Conservation (phyloP, 139 green algal genomes). For the Penium margaritaceum region DNA sequence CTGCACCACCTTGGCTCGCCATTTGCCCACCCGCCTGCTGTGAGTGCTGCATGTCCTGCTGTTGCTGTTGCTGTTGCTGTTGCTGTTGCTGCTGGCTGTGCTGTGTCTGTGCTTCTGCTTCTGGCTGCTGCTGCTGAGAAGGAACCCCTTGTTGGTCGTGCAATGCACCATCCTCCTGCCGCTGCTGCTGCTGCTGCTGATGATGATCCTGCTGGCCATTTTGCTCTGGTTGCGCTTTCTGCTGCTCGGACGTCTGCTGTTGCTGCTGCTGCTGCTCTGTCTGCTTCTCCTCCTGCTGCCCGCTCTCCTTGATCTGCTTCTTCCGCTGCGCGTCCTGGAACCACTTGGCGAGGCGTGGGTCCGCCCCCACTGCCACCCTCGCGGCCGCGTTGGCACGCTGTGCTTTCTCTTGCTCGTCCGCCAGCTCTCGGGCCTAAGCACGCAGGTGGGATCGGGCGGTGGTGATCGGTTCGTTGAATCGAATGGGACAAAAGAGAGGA, state of each 20-base stretch:
- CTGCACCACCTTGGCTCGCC: too few relatives aligned
- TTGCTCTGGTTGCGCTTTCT: neutral
- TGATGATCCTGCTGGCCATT: neutral
- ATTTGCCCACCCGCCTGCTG: too few relatives aligned
- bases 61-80: too few relatives aligned
- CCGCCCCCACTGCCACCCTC: neutral
- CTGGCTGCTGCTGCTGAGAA: too few relatives aligned
- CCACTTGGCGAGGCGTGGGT: slow-evolving; percentile 6
- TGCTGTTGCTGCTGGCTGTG: too few relatives aligned
- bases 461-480: too few relatives aligned
- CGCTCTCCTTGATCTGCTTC: neutral
- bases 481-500: too few relatives aligned
- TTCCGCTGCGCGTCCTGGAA: neutral
- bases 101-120: too few relatives aligned
- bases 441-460: too few relatives aligned
- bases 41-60: too few relatives aligned
- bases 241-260: neutral
- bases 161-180: neutral
- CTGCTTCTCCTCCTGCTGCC: neutral
- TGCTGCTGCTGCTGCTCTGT: neutral
- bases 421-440: neutral
- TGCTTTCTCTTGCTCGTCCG: slow-evolving; percentile 11
- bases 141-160: too few relatives aligned
- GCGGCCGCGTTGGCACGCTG: neutral
- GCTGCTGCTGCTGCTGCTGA: neutral